A percentile compares a stretch with the other conserved stretches of the same genome.
Conservation (phyloP, 148 eudicot genomes). For the Selenicereus undatus region DNA sequence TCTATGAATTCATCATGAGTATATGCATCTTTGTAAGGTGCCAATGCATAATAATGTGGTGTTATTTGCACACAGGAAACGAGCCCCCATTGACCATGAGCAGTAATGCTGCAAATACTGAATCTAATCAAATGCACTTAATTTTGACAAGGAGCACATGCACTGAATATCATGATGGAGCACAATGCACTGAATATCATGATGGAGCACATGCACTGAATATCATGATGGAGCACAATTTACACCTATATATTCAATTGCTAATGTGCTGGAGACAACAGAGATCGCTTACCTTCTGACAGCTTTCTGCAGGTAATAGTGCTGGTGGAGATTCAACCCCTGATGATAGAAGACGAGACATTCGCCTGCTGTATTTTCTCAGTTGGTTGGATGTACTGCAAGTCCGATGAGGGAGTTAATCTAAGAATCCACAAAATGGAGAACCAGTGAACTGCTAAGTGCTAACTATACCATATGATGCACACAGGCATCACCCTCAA, state of each 20-base stretch:
- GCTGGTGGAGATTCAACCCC: slow-evolving; percentile 11
- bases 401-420: slow-evolving; percentile 3
- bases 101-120: neutral
- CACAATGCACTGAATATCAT: too few relatives aligned
- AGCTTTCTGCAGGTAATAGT: slow-evolving; percentile 19
- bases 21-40: neutral
- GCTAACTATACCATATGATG: neutral
- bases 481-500: neutral
- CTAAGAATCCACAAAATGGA: neutral
- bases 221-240: neutral
- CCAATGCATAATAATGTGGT: neutral
- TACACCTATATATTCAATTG: neutral
- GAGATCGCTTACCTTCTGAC: slow-evolving; percentile 12
- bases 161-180: neutral
- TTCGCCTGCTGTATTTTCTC: slow-evolving; percentile 33
- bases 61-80: neutral
- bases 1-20: too few relatives aligned
- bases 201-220: neutral
- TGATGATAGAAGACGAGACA: slow-evolving; percentile 32
- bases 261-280: neutral
- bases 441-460: neutral
- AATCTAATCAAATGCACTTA: neutral
- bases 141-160: neutral
- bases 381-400: slow-evolving; percentile 65
- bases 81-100: neutral